Conservation (phyloP, 208 protist species). For the Trypanosoma congolense region DNA sequence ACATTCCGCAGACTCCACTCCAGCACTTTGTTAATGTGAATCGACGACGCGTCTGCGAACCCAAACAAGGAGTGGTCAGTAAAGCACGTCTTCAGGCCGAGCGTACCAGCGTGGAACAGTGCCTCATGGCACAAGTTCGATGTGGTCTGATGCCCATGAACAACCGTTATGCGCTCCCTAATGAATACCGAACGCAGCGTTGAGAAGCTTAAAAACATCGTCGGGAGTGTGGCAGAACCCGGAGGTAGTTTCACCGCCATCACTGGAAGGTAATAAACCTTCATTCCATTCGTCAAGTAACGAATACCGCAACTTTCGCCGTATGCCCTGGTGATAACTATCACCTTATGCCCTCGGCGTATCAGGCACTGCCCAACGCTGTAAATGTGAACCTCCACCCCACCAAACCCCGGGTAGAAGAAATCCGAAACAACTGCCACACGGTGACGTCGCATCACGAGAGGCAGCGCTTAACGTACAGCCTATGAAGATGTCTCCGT, state of each 20-base stretch:
- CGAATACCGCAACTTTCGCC: slow-evolving; percentile 92
- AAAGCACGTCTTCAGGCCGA: slow-evolving; percentile 95
- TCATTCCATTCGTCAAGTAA: slow-evolving; percentile 95
- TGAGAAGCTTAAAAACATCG: slow-evolving; percentile 77
- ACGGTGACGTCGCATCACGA: slow-evolving; percentile 55
- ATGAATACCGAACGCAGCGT: slow-evolving; percentile 94
- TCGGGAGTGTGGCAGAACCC: slow-evolving; percentile 89
- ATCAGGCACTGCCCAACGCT: slow-evolving; percentile 95
- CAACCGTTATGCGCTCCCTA: slow-evolving; percentile 94
- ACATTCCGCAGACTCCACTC: slow-evolving; percentile 93
- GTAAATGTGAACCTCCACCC: slow-evolving; percentile 98
- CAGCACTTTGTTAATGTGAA: slow-evolving; percentile 97
- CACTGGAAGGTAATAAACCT: slow-evolving; percentile 97
- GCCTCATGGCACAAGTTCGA: slow-evolving; percentile 94
- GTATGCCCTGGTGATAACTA: slow-evolving; percentile 96
- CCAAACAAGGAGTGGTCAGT: slow-evolving; percentile 99
- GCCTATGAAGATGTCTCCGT: no score
- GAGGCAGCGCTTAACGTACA: no score
- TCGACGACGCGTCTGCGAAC: slow-evolving; percentile 92
- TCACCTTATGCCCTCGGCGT: slow-evolving; percentile 93
- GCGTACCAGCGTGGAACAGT: slow-evolving; percentile 92
- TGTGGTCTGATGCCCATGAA: slow-evolving; percentile 97
- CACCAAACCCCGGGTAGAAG: slow-evolving; percentile 98
- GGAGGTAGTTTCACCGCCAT: slow-evolving; percentile 85
- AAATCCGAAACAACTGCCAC: slow-evolving; percentile 96